Evolutionary conservation across 2,329 filamentous ascomycete species (phyloP).

Genomic region (Aureobasidium sp.): DNA sequence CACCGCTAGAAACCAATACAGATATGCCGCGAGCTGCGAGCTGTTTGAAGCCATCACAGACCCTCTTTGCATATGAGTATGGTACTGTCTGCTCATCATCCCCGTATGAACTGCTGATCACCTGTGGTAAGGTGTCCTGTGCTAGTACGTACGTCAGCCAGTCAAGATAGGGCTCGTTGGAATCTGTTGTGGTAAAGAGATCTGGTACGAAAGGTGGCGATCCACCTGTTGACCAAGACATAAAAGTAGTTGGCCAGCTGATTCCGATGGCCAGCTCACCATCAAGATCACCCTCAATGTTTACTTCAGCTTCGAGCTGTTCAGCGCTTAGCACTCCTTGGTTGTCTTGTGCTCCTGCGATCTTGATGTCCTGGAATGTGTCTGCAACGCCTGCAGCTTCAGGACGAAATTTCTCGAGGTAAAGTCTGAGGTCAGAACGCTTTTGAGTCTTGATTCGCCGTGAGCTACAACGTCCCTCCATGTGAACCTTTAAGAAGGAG

Average conservation of each 20-base stretch:
- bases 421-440: constrained; percentile 48
- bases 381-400: constrained; percentile 37
- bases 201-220: constrained; percentile 45
- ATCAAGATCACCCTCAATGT: constrained; percentile 55
- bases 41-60: constrained; percentile 56
- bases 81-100: constrained; percentile 57
- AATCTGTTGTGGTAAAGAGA: constrained; percentile 37
- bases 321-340: neutral
- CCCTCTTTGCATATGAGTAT: constrained; percentile 46
- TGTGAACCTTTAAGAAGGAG: neutral
- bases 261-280: constrained; percentile 52
- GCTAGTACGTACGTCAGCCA: constrained; percentile 51
- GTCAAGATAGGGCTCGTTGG: constrained; percentile 59
- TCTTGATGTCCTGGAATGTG: constrained; percentile 37
- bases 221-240: constrained; percentile 53
- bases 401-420: constrained; percentile 48
- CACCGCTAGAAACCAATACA: constrained; percentile 54
- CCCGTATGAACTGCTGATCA: constrained; percentile 56
- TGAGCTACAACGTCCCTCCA: neutral
- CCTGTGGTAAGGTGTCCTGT: constrained; percentile 49
- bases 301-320: constrained; percentile 20
- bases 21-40: constrained; percentile 56
- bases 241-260: constrained; percentile 45
- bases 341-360: constrained; percentile 10
- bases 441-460: constrained; percentile 30